Percentiles rank a stretch among this genome's conserved stretches.
Conservation (phyloP, 305 asterid genomes). For the Solanum hybrid region DNA sequence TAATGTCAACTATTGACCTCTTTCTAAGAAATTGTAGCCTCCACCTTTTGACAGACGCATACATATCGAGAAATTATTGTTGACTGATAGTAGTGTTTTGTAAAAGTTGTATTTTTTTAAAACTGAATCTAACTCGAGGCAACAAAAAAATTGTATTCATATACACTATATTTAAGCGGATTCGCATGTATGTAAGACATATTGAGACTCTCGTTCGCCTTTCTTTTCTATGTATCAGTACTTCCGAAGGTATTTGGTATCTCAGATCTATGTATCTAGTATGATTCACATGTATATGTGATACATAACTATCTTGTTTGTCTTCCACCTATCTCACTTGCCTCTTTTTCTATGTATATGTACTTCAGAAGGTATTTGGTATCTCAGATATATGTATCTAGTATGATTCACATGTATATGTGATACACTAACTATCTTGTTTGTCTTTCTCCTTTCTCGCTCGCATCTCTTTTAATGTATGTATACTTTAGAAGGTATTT, state of each 20-base stretch:
- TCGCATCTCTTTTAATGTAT: too few species aligned
- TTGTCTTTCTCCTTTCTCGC: too few species aligned
- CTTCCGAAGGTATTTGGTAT: neutral
- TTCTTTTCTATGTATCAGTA: neutral
- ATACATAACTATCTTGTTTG: too few species aligned
- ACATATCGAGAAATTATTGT: neutral
- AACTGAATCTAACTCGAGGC: too few species aligned
- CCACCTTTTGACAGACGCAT: neutral
- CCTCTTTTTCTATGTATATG: neutral
- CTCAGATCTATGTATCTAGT: too few species aligned
- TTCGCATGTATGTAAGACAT: neutral
- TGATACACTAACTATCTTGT: neutral
- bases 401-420: too few species aligned
- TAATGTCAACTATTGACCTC: neutral
- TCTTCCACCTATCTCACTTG: neutral
- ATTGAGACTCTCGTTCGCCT: neutral
- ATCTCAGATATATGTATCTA: too few species aligned
- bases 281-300: too few species aligned
- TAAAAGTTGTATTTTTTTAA: too few species aligned
- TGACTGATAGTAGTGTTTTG: neutral
- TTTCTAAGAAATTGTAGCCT: neutral
- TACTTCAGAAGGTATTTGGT: too few species aligned
- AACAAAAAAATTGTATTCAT: neutral
- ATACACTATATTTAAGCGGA: neutral
- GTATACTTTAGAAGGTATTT: too few species aligned